Conservation (phyloP, 768 basidiomycete genomes). For the Serendipita indica region DNA sequence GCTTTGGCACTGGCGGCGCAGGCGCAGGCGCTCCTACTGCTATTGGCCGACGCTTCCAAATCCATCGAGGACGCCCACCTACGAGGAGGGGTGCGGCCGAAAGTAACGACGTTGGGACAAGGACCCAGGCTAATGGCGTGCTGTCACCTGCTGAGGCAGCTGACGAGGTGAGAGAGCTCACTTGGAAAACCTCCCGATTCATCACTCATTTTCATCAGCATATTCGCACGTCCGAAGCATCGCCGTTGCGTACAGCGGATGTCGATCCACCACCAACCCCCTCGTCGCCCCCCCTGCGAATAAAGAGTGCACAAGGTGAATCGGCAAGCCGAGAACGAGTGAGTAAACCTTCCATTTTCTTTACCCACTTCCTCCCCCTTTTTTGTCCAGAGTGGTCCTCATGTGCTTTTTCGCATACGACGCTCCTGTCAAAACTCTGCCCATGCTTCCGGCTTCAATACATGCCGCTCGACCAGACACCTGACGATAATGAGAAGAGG, state of each 20-base stretch:
- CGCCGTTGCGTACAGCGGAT: too few relatives aligned
- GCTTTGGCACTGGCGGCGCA: background rate
- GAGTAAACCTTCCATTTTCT: too few relatives aligned
- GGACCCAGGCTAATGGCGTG: slow-evolving; percentile 3
- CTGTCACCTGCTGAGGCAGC: background rate
- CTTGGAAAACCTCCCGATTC: too few relatives aligned
- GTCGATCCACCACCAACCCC: slow-evolving; percentile 2
- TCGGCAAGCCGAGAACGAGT: background rate
- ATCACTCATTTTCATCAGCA: too few relatives aligned
- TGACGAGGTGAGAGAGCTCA: slow-evolving; percentile 1
- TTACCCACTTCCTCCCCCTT: too few relatives aligned
- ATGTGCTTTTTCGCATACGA: too few relatives aligned
- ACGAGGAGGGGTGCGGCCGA: background rate
- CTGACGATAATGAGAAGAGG: slow-evolving; percentile 1
- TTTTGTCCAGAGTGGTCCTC: too few relatives aligned
- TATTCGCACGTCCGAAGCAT: too few relatives aligned
- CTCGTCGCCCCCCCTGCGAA: too few relatives aligned
- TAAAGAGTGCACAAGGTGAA: too few relatives aligned
- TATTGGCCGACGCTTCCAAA: background rate
- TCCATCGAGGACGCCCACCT: background rate
- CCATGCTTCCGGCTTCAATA: background rate
- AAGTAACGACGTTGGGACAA: background rate
- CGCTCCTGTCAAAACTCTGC: too few relatives aligned
- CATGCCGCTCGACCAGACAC: too few relatives aligned
- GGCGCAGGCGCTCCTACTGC: background rate